Conservation (phyloP, 257 asterid species). For the Solanum acaule region DNA sequence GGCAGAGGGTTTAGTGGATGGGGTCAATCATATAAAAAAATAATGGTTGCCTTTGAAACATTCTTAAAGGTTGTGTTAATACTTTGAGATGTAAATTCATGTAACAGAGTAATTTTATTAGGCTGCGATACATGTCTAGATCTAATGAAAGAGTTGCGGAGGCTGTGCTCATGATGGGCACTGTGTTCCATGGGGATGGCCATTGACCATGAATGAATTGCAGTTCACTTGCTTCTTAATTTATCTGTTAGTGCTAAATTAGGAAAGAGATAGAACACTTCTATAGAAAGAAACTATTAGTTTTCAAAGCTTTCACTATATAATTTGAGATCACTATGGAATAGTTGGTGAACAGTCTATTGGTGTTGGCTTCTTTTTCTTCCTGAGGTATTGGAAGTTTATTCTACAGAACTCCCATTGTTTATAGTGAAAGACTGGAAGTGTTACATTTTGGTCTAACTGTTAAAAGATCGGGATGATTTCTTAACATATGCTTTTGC, state of each 20-base stretch:
- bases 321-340: not conserved
- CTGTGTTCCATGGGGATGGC: not conserved
- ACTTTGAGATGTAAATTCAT: not conserved
- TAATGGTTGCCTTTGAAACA: not conserved
- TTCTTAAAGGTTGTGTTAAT: not conserved
- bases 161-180: not conserved
- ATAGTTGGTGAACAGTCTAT: not conserved
- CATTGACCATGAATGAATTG: not conserved
- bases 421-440: not conserved
- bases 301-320: not conserved
- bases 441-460: not conserved
- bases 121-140: not conserved
- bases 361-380: not conserved
- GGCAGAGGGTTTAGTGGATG: not conserved
- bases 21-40: not conserved
- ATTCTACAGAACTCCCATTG: not conserved
- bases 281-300: not conserved
- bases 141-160: not conserved
- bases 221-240: not conserved
- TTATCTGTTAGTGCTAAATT: not conserved
- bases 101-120: not conserved
- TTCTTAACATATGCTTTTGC: conserved; percentile 10
- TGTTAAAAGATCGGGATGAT: not conserved
- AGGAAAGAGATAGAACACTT: not conserved
- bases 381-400: not conserved